phyloP scores from a whole-genome alignment of 129 eudicot species.

The Kitagawia praeruptora region DNA sequence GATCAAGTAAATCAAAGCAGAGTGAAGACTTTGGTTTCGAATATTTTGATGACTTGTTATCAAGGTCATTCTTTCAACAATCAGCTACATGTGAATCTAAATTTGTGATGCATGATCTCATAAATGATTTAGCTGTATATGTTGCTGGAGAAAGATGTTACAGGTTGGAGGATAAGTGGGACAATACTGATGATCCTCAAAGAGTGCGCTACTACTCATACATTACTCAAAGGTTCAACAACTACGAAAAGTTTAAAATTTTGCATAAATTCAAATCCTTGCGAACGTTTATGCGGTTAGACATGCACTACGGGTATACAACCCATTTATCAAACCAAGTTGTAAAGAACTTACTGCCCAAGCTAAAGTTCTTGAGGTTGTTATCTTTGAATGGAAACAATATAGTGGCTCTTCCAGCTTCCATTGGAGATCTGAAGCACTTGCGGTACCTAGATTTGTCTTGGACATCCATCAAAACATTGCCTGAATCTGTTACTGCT shows the following conservation, averaged over 20 bases:
- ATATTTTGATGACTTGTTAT: constrained; percentile 15
- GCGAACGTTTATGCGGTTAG: constrained; percentile 35
- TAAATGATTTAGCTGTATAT: constrained; percentile 24
- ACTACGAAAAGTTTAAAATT: constrained; percentile 17
- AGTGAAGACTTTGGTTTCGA: constrained; percentile 17
- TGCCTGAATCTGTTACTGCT: constrained; percentile 20
- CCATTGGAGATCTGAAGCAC: constrained; percentile 10
- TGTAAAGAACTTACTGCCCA: background rate
- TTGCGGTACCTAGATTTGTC: constrained; percentile 26
- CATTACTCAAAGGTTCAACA: constrained; percentile 16
- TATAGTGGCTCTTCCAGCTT: background rate
- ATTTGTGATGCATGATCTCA: constrained; percentile 32
- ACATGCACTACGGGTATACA: background rate
- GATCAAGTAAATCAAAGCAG: background rate
- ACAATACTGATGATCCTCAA: constrained; percentile 7
- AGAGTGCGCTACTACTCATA: constrained; percentile 28
- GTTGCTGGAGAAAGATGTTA: constrained; percentile 17
- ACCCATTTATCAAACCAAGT: constrained; percentile 20
- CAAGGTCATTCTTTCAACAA: constrained; percentile 26
- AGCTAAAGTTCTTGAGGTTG: constrained; percentile 7
- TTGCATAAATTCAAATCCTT: constrained; percentile 19
- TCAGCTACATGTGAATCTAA: constrained; percentile 3
- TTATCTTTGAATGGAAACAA: constrained; percentile 3
- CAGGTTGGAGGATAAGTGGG: constrained; percentile 18
- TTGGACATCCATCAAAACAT: background rate